Evolutionary conservation across 2,329 filamentous ascomycete species (phyloP).

Genomic region (Fusarium redolens): DNA sequence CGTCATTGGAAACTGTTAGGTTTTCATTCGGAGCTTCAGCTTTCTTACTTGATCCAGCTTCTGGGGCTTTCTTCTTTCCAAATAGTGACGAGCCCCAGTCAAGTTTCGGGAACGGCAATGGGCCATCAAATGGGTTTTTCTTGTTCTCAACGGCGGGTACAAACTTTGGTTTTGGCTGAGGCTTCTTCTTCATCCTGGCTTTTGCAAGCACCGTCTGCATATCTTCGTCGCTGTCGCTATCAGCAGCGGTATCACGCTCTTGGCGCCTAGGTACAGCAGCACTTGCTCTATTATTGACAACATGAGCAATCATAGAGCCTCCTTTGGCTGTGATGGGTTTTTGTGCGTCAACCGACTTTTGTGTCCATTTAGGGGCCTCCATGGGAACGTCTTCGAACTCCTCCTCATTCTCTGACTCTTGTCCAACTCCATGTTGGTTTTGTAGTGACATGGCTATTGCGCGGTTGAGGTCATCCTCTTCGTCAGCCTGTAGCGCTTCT

Average conservation of each 20-base stretch:
- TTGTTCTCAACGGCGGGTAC: slow-evolving; percentile 61
- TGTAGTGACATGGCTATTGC: slow-evolving; percentile 89
- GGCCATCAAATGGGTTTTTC: slow-evolving; percentile 77
- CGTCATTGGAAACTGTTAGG: slow-evolving; percentile 33
- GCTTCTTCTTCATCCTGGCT: slow-evolving; percentile 70
- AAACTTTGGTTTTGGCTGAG: slow-evolving; percentile 53
- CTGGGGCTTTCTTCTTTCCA: slow-evolving; percentile 52
- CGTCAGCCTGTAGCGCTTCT: slow-evolving; percentile 53
- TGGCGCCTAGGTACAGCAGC: slow-evolving; percentile 64
- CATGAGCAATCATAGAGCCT: slow-evolving; percentile 74
- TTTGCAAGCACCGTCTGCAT: slow-evolving; percentile 80
- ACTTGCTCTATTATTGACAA: slow-evolving; percentile 79
- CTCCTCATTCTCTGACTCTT: slow-evolving; percentile 54
- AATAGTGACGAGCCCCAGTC: slow-evolving; percentile 74
- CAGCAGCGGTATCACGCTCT: slow-evolving; percentile 29
- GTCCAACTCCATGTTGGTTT: slow-evolving; percentile 63
- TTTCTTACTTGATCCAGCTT: slow-evolving; percentile 17
- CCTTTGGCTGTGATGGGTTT: slow-evolving; percentile 63
- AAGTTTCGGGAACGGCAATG: slow-evolving; percentile 90
- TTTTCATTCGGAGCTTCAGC: slow-evolving; percentile 32
- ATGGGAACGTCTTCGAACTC: slow-evolving; percentile 63
- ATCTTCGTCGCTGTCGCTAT: slow-evolving; percentile 84
- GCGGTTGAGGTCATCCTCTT: slow-evolving; percentile 74
- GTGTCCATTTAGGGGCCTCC: slow-evolving; percentile 63
- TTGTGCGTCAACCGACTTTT: slow-evolving; percentile 61